Conservation (phyloP, 208 protist genomes). For the Leptomonas seymouri region DNA sequence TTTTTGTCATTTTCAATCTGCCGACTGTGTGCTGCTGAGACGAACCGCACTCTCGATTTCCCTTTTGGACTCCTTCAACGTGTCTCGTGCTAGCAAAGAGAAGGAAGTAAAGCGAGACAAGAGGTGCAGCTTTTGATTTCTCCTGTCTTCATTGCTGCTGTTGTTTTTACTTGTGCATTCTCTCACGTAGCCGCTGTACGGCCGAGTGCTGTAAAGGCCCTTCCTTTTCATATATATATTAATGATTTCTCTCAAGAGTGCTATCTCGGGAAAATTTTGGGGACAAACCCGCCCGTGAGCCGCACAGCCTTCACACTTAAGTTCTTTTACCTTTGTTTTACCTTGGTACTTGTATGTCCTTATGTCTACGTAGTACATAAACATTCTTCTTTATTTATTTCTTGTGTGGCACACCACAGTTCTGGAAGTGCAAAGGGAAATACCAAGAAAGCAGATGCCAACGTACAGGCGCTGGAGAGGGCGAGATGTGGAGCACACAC, state of each 20-base stretch:
- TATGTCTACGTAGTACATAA: background rate
- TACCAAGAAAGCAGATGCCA: too few relatives aligned
- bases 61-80: too few relatives aligned
- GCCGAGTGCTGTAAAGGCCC: too few relatives aligned
- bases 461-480: too few relatives aligned
- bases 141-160: background rate
- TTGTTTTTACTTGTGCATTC: constrained; percentile 19
- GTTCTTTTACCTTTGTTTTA: constrained; percentile 5
- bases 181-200: too few relatives aligned
- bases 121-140: too few relatives aligned
- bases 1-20: background rate
- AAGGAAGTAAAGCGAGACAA: too few relatives aligned
- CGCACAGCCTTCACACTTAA: background rate
- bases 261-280: constrained; percentile 20
- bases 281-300: constrained; percentile 26
- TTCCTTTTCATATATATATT: constrained; percentile 24
- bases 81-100: background rate
- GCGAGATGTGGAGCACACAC: too few relatives aligned
- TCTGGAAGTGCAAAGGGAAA: background rate
- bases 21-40: background rate
- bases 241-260: constrained; percentile 17
- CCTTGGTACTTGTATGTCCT: background rate
- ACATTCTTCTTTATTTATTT: background rate
- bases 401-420: background rate
- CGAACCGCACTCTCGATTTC: too few relatives aligned